Percentiles rank a stretch among this genome's conserved stretches.
phyloP scores from a whole-genome alignment of 2,329 filamentous ascomycete genomes.

The Scedosporium apiospermum region DNA sequence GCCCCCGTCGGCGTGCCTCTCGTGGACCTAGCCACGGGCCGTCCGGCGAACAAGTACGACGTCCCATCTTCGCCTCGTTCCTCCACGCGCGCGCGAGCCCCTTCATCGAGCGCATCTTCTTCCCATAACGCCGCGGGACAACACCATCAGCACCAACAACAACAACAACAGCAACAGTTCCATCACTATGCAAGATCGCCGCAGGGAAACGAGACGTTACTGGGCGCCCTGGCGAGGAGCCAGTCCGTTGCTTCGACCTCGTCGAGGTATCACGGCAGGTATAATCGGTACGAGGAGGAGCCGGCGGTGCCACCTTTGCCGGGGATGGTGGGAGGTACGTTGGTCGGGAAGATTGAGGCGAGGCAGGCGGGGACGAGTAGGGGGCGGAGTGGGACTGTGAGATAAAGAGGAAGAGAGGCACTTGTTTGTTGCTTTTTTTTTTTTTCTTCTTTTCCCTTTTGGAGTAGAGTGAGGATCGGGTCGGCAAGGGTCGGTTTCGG shows the following conservation, averaged over 20 bases:
- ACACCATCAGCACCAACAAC: neutral
- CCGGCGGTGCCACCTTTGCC: slow-evolving; percentile 2
- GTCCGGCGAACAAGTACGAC: slow-evolving; percentile 8
- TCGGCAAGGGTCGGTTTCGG: neutral
- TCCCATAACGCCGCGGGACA: neutral
- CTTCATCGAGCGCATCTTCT: neutral
- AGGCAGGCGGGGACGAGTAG: neutral
- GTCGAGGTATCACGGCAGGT: neutral
- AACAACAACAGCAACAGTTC: neutral
- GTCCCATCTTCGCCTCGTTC: neutral
- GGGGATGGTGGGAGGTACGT: neutral
- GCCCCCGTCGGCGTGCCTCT: slow-evolving; percentile 31
- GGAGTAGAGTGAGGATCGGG: neutral
- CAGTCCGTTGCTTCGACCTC: slow-evolving; percentile 2
- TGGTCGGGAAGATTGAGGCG: neutral
- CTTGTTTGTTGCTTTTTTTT: neutral
- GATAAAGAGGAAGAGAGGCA: neutral
- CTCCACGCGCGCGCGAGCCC: neutral
- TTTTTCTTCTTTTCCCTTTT: slow-evolving; percentile 5
- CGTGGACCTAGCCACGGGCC: slow-evolving; percentile 33
- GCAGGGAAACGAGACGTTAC: slow-evolving; percentile 1
- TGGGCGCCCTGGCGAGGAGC: slow-evolving; percentile 1
- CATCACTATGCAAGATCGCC: neutral
- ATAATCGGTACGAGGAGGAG: neutral
- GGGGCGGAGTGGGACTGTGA: slow-evolving; percentile 3